These are phyloP conservation scores for Penicillium tannophilum DNA, from an alignment of 495 filamentous ascomycete genomes.

Conservation along the genomic window DNA sequence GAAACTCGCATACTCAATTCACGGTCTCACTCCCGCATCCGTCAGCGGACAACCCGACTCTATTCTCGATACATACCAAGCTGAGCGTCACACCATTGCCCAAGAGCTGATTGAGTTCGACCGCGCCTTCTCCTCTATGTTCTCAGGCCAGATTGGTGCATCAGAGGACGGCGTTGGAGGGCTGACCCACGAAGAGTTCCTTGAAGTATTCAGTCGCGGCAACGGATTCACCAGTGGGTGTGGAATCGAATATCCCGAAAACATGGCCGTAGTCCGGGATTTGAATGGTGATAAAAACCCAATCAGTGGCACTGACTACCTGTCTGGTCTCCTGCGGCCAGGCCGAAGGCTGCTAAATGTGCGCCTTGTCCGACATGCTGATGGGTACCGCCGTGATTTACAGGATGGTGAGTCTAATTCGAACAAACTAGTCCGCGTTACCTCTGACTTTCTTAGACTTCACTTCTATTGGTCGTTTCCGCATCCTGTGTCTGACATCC, in stretches of 20 bases:
- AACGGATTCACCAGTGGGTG: slow-evolving; percentile 51
- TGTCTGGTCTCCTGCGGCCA: slow-evolving; percentile 41
- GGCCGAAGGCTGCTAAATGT: slow-evolving; percentile 40
- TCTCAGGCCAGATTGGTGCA: slow-evolving; percentile 49
- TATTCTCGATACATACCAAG: slow-evolving; percentile 69
- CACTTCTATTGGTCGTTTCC: slow-evolving; percentile 47
- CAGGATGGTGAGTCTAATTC: slow-evolving; percentile 45
- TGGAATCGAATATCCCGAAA: slow-evolving; percentile 49
- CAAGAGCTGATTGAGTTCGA: slow-evolving; percentile 77
- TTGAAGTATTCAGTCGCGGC: slow-evolving; percentile 48
- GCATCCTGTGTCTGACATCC: slow-evolving; percentile 47
- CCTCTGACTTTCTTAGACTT: slow-evolving; percentile 32
- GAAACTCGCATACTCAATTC: slow-evolving; percentile 76
- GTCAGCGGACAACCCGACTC: slow-evolving; percentile 43
- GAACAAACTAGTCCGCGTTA: background rate
- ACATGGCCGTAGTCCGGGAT: slow-evolving; percentile 36
- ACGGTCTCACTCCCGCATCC: slow-evolving; percentile 52
- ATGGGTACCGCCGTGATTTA: slow-evolving; percentile 45
- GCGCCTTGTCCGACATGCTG: slow-evolving; percentile 44
- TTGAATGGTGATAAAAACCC: slow-evolving; percentile 24
- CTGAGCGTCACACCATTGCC: slow-evolving; percentile 68
- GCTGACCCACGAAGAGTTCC: slow-evolving; percentile 55
- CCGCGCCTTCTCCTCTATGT: slow-evolving; percentile 55
- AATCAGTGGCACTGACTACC: slow-evolving; percentile 44
- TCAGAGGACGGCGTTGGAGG: slow-evolving; percentile 33